Base-by-base conservation (phyloP, 106 monocot species). In the Dioscorea alata region DNA sequence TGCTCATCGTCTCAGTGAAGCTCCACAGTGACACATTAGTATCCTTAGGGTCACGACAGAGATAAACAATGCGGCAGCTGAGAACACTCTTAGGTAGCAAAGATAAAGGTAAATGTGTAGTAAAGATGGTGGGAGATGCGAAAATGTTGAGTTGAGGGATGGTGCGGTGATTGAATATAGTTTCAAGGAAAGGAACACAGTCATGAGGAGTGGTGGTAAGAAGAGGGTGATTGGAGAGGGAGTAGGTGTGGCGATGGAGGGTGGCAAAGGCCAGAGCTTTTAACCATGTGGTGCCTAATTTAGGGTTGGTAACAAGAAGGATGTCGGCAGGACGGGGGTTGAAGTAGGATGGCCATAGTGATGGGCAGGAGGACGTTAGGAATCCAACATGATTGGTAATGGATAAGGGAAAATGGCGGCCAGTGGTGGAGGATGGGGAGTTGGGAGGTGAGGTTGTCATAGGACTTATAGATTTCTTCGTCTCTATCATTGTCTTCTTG, bases 31-130 rank as follows among this genome's bases (percentile, higher is more conserved):
- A 82, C 12, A 82, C 60, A 3, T 71, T 10, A 2, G 31, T 50
- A 59, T 81, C 81, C 71, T 81, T 81, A 18, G 76, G 81, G 9
- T 76, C 68, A 10, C 73, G 34, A 33, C 69, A 73, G 24, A 77
- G 7, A 56, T 78, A 82, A 16, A 73, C 49, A 3, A 82, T 69
- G 23, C 49, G 50, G 60, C 78, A 82, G 19, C 60, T 22, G 25
- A 0, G 2, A 28, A n/a, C n/a, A n/a, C 28, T 28, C 28, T 28
- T 3, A 0, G 24, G 61, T 2, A 62, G 32, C 24, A 62, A 16
- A 8, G 79, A 76, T 65, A 59, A 67, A 15, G 78, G 75, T 12
- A 33, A 2, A 66, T 83, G 83, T 14, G 65, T 69, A 2, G 75
- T 66, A 4, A 78, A 56, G 34, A 82, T 59, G 33, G 77, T 61